Base-by-base conservation (phyloP, 164 flowering plant species). In the Magnolia changhungtana region DNA sequence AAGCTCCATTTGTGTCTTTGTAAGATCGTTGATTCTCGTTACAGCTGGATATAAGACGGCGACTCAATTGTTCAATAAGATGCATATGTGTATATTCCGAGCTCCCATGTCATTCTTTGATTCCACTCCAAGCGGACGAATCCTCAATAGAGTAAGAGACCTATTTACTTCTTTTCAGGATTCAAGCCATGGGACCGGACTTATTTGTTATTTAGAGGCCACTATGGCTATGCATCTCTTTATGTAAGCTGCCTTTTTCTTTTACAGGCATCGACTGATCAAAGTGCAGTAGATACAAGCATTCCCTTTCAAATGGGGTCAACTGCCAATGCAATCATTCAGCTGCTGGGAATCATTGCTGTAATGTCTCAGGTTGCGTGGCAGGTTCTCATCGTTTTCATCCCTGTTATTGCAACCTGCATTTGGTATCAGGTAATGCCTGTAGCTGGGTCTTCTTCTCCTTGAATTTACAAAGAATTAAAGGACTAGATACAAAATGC, bases 91-190 rank as follows among this genome's bases (percentile, higher is more conserved):
- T 84, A 85, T 96, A 66, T 92, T 96, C 80, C 97, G 97, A 69
- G 92, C 97, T 4, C 96, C 97, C 49, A 92, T 96, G 99, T 91
- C 97, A 63, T 96, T 96, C 92, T 94, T 92, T 81, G 99, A 96
- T 88, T 66, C 99, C 71, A 96, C 99, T 5, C 99, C 99, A 49
- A 90, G 92, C 81, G 97, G 97, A 50, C 86, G 98, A 63, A 90
- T 96, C 75, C 78, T 96, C 4, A 94, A 90, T 67, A 85, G 98
- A 73, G 99, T 96, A 83, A 77, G 92, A 80, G 19, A 24, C 23
- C 16, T 14, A 27, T 51, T 27, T 6, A 63, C 23, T 69, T 6
- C 70, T 37, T 45, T 31, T 31, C 29, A 11, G 49, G 49, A 24
- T 29, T 68, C 19, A n/a, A 64, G 29, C 29, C 24, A 1, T 8